Percentiles rank a stretch among this genome's conserved stretches.
These are phyloP conservation scores for Lactarius hatsudake DNA, from an alignment of 768 basidiomycete species.

Conservation along the genomic window DNA sequence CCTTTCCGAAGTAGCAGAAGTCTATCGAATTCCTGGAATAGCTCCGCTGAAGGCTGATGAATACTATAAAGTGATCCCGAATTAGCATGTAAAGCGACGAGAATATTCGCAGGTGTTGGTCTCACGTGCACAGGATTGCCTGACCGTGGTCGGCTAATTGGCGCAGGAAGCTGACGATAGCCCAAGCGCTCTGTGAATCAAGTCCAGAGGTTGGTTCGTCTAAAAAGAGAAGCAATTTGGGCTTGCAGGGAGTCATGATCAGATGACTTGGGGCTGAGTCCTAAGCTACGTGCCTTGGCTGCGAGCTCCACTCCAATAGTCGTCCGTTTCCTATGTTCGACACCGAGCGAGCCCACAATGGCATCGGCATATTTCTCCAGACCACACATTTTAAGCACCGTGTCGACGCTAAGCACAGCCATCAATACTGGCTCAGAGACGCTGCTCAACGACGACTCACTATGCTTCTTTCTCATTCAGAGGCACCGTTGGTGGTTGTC, in stretches of 20 bases:
- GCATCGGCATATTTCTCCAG: conserved; percentile 83
- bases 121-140: conserved; percentile 75
- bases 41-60: conserved; percentile 80
- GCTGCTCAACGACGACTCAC: background rate
- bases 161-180: conserved; percentile 73
- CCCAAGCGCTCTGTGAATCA: conserved; percentile 72
- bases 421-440: background rate
- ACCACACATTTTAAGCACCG: conserved; percentile 80
- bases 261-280: background rate
- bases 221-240: conserved; percentile 70
- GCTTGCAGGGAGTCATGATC: conserved; percentile 50
- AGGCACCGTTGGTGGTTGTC: conserved; percentile 67
- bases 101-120: background rate
- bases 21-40: conserved; percentile 86
- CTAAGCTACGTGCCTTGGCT: background rate
- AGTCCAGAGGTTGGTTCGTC: conserved; percentile 56
- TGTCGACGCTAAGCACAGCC: conserved; percentile 49
- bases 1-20: conserved; percentile 68
- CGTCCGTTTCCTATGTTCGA: conserved; percentile 77
- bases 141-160: conserved; percentile 85
- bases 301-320: conserved; percentile 93
- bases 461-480: conserved; percentile 75
- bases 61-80: conserved; percentile 37
- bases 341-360: conserved; percentile 64
- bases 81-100: background rate